Evolutionary conservation across 83 land plant species (phyloP).

Genomic region (Picea mariana): DNA sequence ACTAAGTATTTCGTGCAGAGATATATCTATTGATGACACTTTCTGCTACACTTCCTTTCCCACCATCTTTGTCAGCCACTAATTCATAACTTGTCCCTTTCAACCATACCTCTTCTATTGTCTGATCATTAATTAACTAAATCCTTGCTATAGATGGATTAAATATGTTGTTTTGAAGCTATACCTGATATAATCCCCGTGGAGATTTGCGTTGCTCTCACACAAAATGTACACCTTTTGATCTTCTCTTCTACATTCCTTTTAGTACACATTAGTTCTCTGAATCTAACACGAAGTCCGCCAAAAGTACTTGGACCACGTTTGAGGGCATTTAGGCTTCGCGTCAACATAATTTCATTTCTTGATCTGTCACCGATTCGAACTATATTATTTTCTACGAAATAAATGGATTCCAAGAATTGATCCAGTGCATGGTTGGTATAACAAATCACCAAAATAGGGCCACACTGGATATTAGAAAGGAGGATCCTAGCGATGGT

Average conservation of each 20-base stretch:
- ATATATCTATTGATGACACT: not conserved
- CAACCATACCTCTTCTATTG: not conserved
- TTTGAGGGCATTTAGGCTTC: no score
- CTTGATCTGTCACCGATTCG: conserved; percentile 19
- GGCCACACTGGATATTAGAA: no score
- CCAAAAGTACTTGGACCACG: no score
- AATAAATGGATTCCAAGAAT: conserved; percentile 24
- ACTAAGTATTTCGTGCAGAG: not conserved
- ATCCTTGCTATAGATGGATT: no score
- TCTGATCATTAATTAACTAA: no score
- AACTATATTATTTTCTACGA: not conserved
- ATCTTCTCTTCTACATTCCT: not conserved
- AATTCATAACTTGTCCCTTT: no score
- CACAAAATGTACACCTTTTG: not conserved
- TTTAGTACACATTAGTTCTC: no score
- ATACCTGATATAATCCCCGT: no score
- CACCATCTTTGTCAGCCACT: no score
- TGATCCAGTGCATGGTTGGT: conserved; percentile 32
- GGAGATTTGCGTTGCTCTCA: conserved; percentile 7
- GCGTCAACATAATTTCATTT: not conserved
- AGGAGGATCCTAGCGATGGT: no score
- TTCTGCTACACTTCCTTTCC: not conserved
- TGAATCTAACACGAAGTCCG: no score
- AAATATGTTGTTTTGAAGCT: no score
- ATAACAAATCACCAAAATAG: conserved; percentile 16